Conservation (phyloP, 805 yeast species). For the Ogataea dorogensis region DNA sequence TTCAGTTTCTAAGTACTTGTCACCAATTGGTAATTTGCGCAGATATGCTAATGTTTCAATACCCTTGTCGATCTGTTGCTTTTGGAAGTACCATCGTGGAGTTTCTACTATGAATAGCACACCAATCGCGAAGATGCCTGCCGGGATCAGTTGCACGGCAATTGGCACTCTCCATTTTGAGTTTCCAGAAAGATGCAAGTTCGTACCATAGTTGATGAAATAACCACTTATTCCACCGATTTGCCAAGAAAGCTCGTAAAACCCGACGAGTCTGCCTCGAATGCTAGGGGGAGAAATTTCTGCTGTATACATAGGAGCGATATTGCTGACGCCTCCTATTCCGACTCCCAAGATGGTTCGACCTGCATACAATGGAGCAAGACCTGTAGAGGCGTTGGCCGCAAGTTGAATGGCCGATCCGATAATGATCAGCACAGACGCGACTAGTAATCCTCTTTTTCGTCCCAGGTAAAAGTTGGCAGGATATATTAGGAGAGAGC, state of each 20-base stretch:
- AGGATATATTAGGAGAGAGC: conserved; percentile 10
- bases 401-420: conserved; percentile 14
- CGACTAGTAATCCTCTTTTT: conserved; percentile 5
- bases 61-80: conserved; percentile 45
- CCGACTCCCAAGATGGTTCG: conserved; percentile 64
- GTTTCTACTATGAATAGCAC: conserved; percentile 49
- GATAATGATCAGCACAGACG: conserved; percentile 5
- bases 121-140: conserved; percentile 39
- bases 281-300: conserved; percentile 61
- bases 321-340: conserved; percentile 67
- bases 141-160: conserved; percentile 49
- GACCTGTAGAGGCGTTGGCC: conserved; percentile 6
- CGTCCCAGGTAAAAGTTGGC: conserved; percentile 9
- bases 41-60: conserved; percentile 37
- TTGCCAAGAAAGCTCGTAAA: conserved; percentile 49
- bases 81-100: conserved; percentile 49
- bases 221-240: conserved; percentile 33
- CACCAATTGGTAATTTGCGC: conserved; percentile 34
- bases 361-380: conserved; percentile 40
- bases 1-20: conserved; percentile 50
- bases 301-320: conserved; percentile 70
- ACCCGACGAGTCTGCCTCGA: conserved; percentile 59
- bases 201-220: conserved; percentile 35
- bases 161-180: conserved; percentile 44
- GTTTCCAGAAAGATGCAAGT: conserved; percentile 20